phyloP scores from a whole-genome alignment of 2,329 filamentous ascomycete genomes.

The Pseudogymnoascus sp. region DNA sequence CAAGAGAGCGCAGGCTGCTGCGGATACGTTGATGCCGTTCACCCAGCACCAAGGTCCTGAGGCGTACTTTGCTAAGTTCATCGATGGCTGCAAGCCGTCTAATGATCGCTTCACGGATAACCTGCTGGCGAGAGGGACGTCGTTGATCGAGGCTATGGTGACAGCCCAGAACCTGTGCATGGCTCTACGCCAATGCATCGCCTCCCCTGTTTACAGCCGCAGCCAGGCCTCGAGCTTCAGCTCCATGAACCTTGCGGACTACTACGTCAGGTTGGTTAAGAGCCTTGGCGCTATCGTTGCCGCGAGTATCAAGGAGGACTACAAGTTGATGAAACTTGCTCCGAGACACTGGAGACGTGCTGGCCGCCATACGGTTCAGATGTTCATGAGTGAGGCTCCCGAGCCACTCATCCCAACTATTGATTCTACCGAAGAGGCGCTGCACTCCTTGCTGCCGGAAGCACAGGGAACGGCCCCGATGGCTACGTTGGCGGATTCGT shows the following conservation, averaged over 20 bases:
- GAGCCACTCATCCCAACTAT: neutral
- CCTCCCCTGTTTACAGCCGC: constrained; percentile 49
- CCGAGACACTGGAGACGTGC: constrained; percentile 55
- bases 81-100: constrained; percentile 36
- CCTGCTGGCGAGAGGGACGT: constrained; percentile 58
- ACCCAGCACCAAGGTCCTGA: constrained; percentile 39
- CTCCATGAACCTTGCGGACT: constrained; percentile 75
- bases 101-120: constrained; percentile 30
- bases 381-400: neutral
- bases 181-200: constrained; percentile 68
- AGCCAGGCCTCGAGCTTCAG: constrained; percentile 55
- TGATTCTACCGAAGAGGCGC: constrained; percentile 25
- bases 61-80: constrained; percentile 65
- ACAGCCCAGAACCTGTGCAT: constrained; percentile 69
- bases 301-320: constrained; percentile 78
- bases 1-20: constrained; percentile 61
- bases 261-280: constrained; percentile 67
- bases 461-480: constrained; percentile 13
- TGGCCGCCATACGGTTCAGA: constrained; percentile 9
- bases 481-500: neutral
- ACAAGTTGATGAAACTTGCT: constrained; percentile 64
- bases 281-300: constrained; percentile 72
- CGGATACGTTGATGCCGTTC: constrained; percentile 63
- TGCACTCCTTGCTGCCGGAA: constrained; percentile 18
- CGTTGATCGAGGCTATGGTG: constrained; percentile 69